Evolutionary conservation across 1,139 yeast species (phyloP).

Genomic region (Geotrichum phurueaensis): DNA sequence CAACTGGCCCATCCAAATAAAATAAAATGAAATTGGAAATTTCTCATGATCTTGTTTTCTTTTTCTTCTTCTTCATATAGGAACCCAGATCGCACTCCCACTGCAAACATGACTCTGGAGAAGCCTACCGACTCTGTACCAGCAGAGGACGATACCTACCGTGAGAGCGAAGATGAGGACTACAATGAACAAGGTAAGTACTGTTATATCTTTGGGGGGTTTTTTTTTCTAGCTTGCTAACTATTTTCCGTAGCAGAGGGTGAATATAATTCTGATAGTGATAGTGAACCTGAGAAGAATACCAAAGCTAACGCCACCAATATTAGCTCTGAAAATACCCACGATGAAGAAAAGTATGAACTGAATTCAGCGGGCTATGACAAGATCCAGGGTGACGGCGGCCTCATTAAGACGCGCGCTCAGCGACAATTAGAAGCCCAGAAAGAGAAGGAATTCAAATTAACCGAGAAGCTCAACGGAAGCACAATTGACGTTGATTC

Average conservation of each 20-base stretch:
- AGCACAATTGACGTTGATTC: conserved; percentile 43
- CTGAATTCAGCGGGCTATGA: conserved; percentile 21
- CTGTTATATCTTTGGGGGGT: neutral
- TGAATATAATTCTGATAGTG: conserved; percentile 23
- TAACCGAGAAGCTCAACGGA: conserved; percentile 22
- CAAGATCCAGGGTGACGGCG: conserved; percentile 47
- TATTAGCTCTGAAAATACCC: conserved; percentile 17
- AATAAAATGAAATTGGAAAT: too few relatives aligned
- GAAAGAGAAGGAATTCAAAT: conserved; percentile 24
- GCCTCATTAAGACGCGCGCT: conserved; percentile 51
- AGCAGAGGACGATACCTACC: conserved; percentile 38
- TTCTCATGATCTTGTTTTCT: neutral
- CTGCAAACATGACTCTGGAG: conserved; percentile 5
- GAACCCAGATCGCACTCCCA: neutral
- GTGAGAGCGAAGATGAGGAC: conserved; percentile 64
- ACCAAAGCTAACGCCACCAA: conserved; percentile 18
- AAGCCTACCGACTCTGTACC: neutral
- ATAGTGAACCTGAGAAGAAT: conserved; percentile 19
- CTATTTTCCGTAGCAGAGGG: conserved; percentile 7
- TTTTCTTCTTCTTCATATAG: neutral
- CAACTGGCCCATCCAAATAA: neutral
- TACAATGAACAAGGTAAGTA: conserved; percentile 28
- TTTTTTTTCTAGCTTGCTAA: too few relatives aligned
- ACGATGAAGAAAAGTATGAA: conserved; percentile 23
- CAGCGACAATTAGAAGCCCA: conserved; percentile 44